These are phyloP conservation scores for Diaporthe ilicicola DNA, from an alignment of 2,329 filamentous ascomycete genomes.

Conservation along the genomic window DNA sequence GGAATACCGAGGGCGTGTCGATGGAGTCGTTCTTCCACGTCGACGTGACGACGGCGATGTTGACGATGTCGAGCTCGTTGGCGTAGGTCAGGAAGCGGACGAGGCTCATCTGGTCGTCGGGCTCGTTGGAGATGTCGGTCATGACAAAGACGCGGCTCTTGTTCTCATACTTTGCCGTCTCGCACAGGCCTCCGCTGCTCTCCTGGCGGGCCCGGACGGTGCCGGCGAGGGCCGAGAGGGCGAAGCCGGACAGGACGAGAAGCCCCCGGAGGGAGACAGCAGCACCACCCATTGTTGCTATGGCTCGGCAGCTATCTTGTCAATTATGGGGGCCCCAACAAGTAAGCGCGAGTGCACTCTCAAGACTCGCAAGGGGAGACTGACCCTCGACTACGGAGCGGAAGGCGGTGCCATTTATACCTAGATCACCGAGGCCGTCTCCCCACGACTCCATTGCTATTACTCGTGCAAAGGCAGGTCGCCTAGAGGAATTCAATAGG, in stretches of 20 bases:
- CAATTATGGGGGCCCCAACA: background rate
- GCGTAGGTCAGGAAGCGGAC: slow-evolving; percentile 54
- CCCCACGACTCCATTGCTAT: slow-evolving; percentile 11
- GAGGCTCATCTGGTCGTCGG: slow-evolving; percentile 54
- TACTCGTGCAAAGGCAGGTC: slow-evolving; percentile 17
- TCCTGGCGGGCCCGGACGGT: background rate
- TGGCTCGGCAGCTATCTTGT: background rate
- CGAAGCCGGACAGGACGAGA: slow-evolving; percentile 15
- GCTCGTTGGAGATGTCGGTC: slow-evolving; percentile 56
- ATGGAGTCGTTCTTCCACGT: slow-evolving; percentile 53
- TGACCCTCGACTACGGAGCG: background rate
- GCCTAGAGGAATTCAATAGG: background rate
- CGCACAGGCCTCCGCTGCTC: slow-evolving; percentile 9
- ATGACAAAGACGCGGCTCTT: slow-evolving; percentile 50
- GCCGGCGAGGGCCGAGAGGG: slow-evolving; percentile 19
- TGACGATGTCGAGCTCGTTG: slow-evolving; percentile 56
- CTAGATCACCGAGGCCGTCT: background rate
- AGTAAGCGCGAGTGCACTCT: background rate
- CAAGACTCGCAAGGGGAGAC: background rate
- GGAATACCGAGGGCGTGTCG: slow-evolving; percentile 52
- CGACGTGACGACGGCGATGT: slow-evolving; percentile 55
- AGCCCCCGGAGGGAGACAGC: slow-evolving; percentile 11
- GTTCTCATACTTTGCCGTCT: slow-evolving; percentile 24
- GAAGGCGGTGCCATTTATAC: background rate
- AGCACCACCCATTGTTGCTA: slow-evolving; percentile 15